Evolutionary conservation across 2,329 filamentous ascomycete genomes (phyloP), one percentile per base, ranked within the genome.

Genomic region (Fusarium hainanense): DNA sequence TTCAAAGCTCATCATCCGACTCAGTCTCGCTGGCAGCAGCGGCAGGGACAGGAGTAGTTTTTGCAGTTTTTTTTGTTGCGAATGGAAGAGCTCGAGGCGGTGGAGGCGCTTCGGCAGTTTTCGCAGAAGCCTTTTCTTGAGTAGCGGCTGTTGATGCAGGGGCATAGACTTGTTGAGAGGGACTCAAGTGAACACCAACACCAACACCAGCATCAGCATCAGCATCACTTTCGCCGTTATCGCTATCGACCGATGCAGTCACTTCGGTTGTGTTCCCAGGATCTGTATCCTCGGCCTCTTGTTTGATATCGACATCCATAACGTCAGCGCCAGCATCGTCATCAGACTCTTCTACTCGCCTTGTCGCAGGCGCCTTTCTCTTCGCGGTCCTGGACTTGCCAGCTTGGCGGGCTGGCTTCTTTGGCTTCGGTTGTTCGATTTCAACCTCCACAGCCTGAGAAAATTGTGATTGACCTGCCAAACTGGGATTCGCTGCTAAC

Each of bases 1-100:
- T 50, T 82, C 74, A 88, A 60, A 88, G 69, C 72, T 89, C 87
- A 70, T 88, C 86, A 63, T 87, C 86, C 1, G 85, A 86, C n/a
- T 85, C 85, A 0, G 85, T 86, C 56, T 88, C 85, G 49, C 82
- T 84, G 18, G 74, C 80, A 13, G 77, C 76, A 21, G 71, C 57
- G 8, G 76, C 76, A 12, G 69, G 67, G 11, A 75, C 44, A 67
- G 76, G 43, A 69, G 74, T 59, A 20, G 73, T 30, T 13, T 69
- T 75, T 7, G 79, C 61, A 4, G 78, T 63, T 48, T 79, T 83
- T 56, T 74, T 79, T 34, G 71, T 79, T 54, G 76, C 76, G 70
- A 87, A 87, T 2, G 85, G 85, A 18, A 87, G 74, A 7, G 70
- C 77, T 55, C 84, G 76, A 50, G 77, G 79, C 0, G 81, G 77